Base-by-base conservation (phyloP, 176 grass and related monocot genomes). In the Echinochloa phyllopogon region DNA sequence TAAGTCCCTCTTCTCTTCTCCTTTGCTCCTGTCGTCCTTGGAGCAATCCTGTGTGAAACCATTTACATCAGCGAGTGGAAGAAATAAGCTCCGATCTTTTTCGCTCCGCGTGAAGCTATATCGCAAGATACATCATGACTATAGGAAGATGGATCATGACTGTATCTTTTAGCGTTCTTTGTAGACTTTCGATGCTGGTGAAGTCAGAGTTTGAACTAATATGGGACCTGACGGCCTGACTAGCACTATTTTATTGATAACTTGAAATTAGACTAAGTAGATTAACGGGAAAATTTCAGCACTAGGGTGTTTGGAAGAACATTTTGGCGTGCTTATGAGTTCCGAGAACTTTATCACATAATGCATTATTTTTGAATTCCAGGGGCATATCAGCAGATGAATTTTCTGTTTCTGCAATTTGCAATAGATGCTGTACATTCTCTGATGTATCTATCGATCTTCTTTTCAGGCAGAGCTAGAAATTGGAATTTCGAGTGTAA, bases 401-500 rank as follows among this genome's bases (percentile, higher is more conserved):
- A n/a, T 14, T 57, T 61, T 20, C 10, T 82, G 16, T 16, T 65
- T 75, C 48, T 24, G 44, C 14, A 65, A 37, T 75, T 25, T 37
- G 17, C 0, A 33, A 47, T 33, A 18, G 0, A 27, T 43, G 39
- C n/a, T 75, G 12, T 70, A 71, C 6, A 61, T 3, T 16, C 69
- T 75, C 75, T 87, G 61, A 91, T 44, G 40, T 59, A 20, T 87
- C 4, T 7, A 24, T 59, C 55, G 0, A 16, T 74, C 75, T 85
- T 94, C 55, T 79, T 91, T 87, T 56, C 92, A 97, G 95, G 90
- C 50, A 0, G 92, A 97, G 84, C 49, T 97, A 37, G 92, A 97
- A 74, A 87, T 93, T 81, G 92, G 90, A 74, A 91, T 97, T 65
- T 94, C 90, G 3, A 93, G 87, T 85, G 95, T 94, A 66, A 97